phyloP scores from a whole-genome alignment of 2,329 filamentous ascomycete genomes.

The Sporothrix mexicana region DNA sequence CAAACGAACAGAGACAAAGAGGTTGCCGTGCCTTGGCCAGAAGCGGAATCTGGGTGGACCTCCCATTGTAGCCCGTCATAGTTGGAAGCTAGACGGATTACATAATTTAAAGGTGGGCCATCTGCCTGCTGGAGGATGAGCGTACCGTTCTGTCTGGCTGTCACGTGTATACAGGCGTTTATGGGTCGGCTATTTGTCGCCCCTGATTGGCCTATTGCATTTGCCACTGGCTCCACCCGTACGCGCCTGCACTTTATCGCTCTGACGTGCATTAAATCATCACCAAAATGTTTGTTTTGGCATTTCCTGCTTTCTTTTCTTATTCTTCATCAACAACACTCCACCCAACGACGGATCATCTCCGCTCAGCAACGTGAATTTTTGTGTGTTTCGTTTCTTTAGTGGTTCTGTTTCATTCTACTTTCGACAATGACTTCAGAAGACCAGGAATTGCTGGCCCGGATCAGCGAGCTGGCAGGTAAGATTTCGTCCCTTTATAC shows the following conservation, averaged over 20 bases:
- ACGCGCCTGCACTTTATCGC: background rate
- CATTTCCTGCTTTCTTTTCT: background rate
- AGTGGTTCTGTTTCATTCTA: background rate
- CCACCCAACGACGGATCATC: too few species aligned
- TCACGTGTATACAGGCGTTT: background rate
- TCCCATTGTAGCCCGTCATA: slow-evolving; percentile 16
- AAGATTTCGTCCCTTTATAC: slow-evolving; percentile 31
- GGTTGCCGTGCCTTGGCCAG: slow-evolving; percentile 10
- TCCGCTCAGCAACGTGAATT: too few species aligned
- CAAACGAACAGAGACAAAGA: slow-evolving; percentile 10
- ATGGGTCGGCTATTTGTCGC: background rate
- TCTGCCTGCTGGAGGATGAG: background rate
- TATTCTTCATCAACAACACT: too few species aligned
- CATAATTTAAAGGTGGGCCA: background rate
- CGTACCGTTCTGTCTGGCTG: background rate
- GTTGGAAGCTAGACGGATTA: background rate
- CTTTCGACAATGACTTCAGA: slow-evolving; percentile 51
- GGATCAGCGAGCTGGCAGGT: slow-evolving; percentile 60
- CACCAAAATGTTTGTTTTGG: background rate
- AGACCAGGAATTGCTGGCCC: slow-evolving; percentile 59
- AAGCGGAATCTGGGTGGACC: slow-evolving; percentile 15
- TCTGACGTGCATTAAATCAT: slow-evolving; percentile 20
- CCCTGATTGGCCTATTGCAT: background rate
- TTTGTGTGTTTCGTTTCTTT: background rate
- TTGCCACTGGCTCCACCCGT: slow-evolving; percentile 11